Percentiles rank a stretch among this genome's conserved stretches.
These are phyloP conservation scores for Xylariales sp. DNA, from an alignment of 2,329 filamentous ascomycete genomes.

Conservation along the genomic window DNA sequence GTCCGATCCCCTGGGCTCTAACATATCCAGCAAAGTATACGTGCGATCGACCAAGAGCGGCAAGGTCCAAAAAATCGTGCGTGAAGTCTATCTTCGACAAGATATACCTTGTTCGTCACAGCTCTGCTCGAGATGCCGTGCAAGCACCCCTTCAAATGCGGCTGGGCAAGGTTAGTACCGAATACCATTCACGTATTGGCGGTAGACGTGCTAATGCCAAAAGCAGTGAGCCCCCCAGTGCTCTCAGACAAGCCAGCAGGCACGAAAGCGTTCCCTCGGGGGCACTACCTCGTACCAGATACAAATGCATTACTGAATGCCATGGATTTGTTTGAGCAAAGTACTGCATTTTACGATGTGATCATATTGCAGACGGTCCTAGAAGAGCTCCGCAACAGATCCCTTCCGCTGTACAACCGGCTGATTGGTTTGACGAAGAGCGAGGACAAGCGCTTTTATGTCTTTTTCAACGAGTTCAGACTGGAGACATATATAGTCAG, in stretches of 20 bases:
- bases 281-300: conserved; percentile 92
- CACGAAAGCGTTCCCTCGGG: conserved; percentile 75
- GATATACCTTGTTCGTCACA: conserved; percentile 97
- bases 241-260: conserved; percentile 85
- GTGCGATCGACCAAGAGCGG: conserved; percentile 91
- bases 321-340: conserved; percentile 96
- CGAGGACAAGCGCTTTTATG: conserved; percentile 94
- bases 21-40: conserved; percentile 92
- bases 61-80: conserved; percentile 98
- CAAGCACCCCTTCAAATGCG: conserved; percentile 73
- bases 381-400: conserved; percentile 92
- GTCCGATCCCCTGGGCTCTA: conserved; percentile 55
- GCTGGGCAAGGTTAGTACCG: conserved; percentile 61
- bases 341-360: conserved; percentile 92
- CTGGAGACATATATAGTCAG: conserved; percentile 83
- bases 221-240: conserved; percentile 71
- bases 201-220: conserved; percentile 7
- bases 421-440: conserved; percentile 87
- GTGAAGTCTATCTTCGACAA: conserved; percentile 90
- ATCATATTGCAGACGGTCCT: conserved; percentile 93
- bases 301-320: conserved; percentile 93
- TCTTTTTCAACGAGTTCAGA: conserved; percentile 98
- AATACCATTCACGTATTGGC: conserved; percentile 1
- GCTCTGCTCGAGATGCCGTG: conserved; percentile 73
- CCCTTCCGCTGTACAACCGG: conserved; percentile 90